These are phyloP conservation scores for Klebsormidium nitens DNA, from an alignment of 139 green algal species.

Conservation along the genomic window DNA sequence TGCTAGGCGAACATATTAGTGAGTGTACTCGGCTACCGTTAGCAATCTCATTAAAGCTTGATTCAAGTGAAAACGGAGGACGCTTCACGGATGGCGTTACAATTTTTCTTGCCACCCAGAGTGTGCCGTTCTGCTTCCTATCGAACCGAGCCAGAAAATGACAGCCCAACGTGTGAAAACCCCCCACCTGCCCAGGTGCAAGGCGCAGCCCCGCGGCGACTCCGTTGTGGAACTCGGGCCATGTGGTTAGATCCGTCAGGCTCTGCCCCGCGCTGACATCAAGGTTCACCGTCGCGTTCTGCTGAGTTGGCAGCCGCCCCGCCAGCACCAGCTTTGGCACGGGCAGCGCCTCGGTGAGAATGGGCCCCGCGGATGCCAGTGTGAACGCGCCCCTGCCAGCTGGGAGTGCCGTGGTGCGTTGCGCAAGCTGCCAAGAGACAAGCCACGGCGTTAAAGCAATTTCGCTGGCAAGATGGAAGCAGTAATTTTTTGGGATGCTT, in stretches of 20 bases:
- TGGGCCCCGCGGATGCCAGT: constrained; percentile 53
- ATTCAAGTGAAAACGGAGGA: no score
- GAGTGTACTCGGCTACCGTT: no score
- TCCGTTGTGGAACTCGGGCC: constrained; percentile 98
- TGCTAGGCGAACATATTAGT: no score
- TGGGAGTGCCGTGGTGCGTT: constrained; percentile 71
- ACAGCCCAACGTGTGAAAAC: background rate
- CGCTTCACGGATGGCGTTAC: no score
- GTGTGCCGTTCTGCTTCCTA: no score
- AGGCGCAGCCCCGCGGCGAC: constrained; percentile 69
- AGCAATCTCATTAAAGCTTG: no score
- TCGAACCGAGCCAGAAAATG: no score
- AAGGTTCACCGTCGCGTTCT: constrained; percentile 66
- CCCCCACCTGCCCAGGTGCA: constrained; percentile 21
- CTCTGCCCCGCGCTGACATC: constrained; percentile 51
- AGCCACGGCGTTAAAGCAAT: background rate
- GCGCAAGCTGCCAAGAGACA: constrained; percentile 45
- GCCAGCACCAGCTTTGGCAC: constrained; percentile 68
- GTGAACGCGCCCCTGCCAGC: constrained; percentile 73
- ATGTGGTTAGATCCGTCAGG: constrained; percentile 48
- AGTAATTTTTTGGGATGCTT: no score
- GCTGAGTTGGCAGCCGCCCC: constrained; percentile 57
- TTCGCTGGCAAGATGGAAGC: no score
- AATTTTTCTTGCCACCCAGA: no score
- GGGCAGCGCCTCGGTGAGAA: constrained; percentile 71